Base-by-base conservation (phyloP, 2,329 filamentous ascomycete species). In the Monosporascus sp. region DNA sequence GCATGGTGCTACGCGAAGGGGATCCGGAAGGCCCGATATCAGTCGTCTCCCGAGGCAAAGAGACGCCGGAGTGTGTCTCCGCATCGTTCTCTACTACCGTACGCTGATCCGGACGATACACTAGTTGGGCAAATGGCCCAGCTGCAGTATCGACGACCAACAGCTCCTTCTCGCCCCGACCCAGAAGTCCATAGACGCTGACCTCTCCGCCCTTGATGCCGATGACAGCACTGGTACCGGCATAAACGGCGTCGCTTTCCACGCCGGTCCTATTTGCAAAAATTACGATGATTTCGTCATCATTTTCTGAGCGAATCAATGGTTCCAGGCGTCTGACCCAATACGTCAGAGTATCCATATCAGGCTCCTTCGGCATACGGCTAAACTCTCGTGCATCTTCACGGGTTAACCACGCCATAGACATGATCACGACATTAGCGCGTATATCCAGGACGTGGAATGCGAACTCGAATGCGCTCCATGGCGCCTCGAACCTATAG, bases 381-480 rank as follows among this genome's bases (percentile, higher is more conserved):
- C 63, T 82, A 64, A 74, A 83, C 7, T 54, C 53, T 18, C 62
- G 74, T 1, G 69, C 75, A 61, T 75, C 78, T 56, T 75, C 82
- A 52, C 67, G 74, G 2, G 87, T 90, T 35, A 89, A 74, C 89
- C 88, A 93, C 0, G 89, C 88, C 89, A 92, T 92, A 4, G 81
- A 83, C 0, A 93, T 60, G 36, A 91, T 81, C 2, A 89, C 83
- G 0, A 92, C 57, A 15, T 83, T 82, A 0, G 86, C 79, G 0
- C 76, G 63, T 0, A 72, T 70, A 1, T 81, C 70, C 0, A 90
- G 65, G 6, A 86, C 72, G 44, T 88, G 82, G 24, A 73, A 78
- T 11, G 77, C 78, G 56, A 80, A 79, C 54, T 80, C 77, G 56
- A 74, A 79, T 0, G 70, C 71, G 43, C 67, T 62, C 76, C 76